Base-by-base conservation (phyloP, 306 rosid genomes). In the Potentilla sterilis region DNA sequence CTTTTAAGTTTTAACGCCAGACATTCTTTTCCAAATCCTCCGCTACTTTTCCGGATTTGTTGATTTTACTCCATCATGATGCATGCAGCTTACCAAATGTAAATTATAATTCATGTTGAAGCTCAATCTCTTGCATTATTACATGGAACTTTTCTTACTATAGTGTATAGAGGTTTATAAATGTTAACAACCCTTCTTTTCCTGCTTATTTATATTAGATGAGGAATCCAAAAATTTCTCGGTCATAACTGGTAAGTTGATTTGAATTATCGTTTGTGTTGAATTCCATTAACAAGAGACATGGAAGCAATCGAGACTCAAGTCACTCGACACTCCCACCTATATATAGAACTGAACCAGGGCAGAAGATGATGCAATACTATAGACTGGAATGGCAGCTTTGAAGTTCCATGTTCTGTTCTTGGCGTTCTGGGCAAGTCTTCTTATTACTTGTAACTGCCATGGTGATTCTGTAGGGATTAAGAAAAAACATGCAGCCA, bases 401-500 rank as follows among this genome's bases (percentile, higher is more conserved):
- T 55, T 54, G 54, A 65, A 37, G 61, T 21, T 65, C 1, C 11
- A 21, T 43, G 10, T 59, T 41, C 48, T 15, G 35, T 12, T 59
- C 11, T 13, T 38, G 41, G 42, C 70, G 22, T 11, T 47, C 35
- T 55, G 6, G 63, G 35, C 48, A 19, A 6, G 64, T 61, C 44
- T 57, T n/a, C 34, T 77, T 9, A 14, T 59, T 24, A 41, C 68
- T 24, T 44, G 35, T 37, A 59, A 41, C 37, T 48, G 32, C 52
- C 67, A 40, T 73, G 75, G 40, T 28, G 21, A 32, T 4, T 13
- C 11, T 28, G 28, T 28, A 7, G 18, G 57, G 42, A 22, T n/a
- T 16, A 79, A 67, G 19, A 10, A 24, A 35, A 63, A 54, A 24
- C 79, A 57, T 48, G 61, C 44, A 63, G 81, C 88, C 44, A 58